Evolutionary conservation across 257 asterid genomes (phyloP), one percentile per base, ranked within the genome.

Genomic region (Scutellaria galericulata): DNA sequence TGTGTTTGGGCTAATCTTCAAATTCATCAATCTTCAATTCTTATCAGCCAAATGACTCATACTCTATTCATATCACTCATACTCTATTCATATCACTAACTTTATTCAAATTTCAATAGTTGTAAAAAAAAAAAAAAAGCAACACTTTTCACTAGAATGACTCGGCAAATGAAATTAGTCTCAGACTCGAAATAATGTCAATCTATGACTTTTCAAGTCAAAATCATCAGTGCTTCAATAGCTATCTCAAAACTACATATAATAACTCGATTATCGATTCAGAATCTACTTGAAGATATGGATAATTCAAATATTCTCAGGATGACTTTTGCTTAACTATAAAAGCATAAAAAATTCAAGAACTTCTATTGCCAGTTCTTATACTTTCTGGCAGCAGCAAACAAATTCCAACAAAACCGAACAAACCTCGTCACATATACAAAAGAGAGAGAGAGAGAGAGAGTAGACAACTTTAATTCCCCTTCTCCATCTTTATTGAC

Each of bases 81-180:
- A n/a, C n/a, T n/a, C n/a, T n/a, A n/a, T n/a, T n/a, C n/a, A n/a
- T n/a, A n/a, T n/a, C n/a, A n/a, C n/a, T n/a, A n/a, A n/a, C n/a
- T n/a, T n/a, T 8, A 22, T 48, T 64, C 66, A 59, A 64, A 59
- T 55, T 58, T 14, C n/a, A 51, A 41, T 7, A 68, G 51, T 68
- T 9, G 13, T 72, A n/a, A n/a, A n/a, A n/a, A n/a, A n/a, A n/a
- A n/a, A n/a, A n/a, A n/a, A 57, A 40, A 51, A 37, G 42, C 27
- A 41, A 52, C 40, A 45, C 4, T 47, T 45, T 39, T 61, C 37
- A 64, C 12, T 20, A 47, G 58, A 69, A 27, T 6, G 62, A 14
- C 37, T 42, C 61, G 53, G 61, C 31, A 55, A 24, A 75, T 9
- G 47, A 57, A 61, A 48, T 47, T 54, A 9, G 48, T n/a, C 75